phyloP scores from a whole-genome alignment of 805 yeast species.

The Saturnispora dispora region DNA sequence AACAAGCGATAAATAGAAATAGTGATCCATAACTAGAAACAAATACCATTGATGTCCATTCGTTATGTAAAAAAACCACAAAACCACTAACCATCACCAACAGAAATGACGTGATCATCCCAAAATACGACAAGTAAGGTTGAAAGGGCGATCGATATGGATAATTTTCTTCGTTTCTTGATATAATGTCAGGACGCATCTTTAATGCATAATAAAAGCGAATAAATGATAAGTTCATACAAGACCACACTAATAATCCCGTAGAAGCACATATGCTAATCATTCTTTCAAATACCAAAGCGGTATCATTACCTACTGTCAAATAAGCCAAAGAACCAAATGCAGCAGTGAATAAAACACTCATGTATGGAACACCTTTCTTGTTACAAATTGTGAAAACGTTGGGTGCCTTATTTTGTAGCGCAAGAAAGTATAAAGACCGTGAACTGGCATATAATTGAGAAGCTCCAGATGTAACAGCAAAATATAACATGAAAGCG shows the following conservation, averaged over 20 bases:
- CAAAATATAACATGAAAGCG: conserved; percentile 45
- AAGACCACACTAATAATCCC: conserved; percentile 71
- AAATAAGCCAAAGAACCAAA: conserved; percentile 55
- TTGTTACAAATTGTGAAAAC: conserved; percentile 50
- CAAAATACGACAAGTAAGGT: conserved; percentile 44
- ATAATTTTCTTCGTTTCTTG: conserved; percentile 43
- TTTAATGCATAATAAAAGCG: conserved; percentile 47
- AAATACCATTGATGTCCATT: conserved; percentile 43
- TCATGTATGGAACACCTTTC: conserved; percentile 62
- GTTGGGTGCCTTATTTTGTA: conserved; percentile 52
- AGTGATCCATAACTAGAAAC: conserved; percentile 47
- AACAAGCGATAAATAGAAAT: conserved; percentile 36
- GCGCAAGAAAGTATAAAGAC: conserved; percentile 45
- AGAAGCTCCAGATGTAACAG: conserved; percentile 48
- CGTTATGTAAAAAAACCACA: conserved; percentile 38
- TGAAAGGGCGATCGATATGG: conserved; percentile 50
- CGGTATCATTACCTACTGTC: conserved; percentile 48
- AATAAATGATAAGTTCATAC: conserved; percentile 49
- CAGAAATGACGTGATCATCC: conserved; percentile 34
- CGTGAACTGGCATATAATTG: conserved; percentile 55
- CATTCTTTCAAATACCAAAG: conserved; percentile 56
- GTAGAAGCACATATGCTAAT: conserved; percentile 64
- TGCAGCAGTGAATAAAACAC: conserved; percentile 54
- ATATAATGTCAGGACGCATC: conserved; percentile 45
- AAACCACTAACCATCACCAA: conserved; percentile 42